These are phyloP conservation scores for Solanum ossicruentum DNA, from an alignment of 257 asterid species.

Conservation along the genomic window DNA sequence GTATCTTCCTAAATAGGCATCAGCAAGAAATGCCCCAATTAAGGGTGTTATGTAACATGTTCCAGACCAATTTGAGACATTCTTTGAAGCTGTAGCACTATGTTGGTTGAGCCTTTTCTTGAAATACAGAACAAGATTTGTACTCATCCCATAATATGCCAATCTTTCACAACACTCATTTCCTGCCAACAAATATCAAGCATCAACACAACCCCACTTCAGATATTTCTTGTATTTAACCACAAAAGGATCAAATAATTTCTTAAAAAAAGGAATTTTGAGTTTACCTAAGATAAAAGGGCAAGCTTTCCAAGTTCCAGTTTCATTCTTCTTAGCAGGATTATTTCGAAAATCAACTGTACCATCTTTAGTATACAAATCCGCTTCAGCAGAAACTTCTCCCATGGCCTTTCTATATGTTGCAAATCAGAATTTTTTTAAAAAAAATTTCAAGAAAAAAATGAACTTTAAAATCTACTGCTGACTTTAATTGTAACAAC, in stretches of 20 bases:
- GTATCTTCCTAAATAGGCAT: slow-evolving; percentile 63
- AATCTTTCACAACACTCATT: background rate
- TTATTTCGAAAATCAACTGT: slow-evolving; percentile 47
- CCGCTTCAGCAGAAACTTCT: slow-evolving; percentile 14
- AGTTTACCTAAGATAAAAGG: slow-evolving; percentile 55
- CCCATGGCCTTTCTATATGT: slow-evolving; percentile 5
- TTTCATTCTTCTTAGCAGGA: slow-evolving; percentile 54
- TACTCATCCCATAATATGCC: background rate
- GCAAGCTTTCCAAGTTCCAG: slow-evolving; percentile 80
- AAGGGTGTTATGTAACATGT: slow-evolving; percentile 64
- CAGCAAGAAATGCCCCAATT: slow-evolving; percentile 66
- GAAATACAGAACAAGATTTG: background rate
- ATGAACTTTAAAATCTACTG: background rate
- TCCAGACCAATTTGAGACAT: slow-evolving; percentile 60
- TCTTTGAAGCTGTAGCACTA: slow-evolving; percentile 43
- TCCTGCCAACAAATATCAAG: background rate
- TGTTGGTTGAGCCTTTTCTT: slow-evolving; percentile 33
- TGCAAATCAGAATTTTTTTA: background rate
- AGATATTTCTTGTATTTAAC: background rate
- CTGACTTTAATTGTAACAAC: background rate
- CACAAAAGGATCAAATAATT: background rate
- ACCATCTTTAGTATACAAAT: slow-evolving; percentile 58
- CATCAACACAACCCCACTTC: background rate
- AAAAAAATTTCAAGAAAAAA: background rate
- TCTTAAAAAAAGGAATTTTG: background rate